Conservation (phyloP, 345 rosid genomes). For the Eucalyptus urophylla region DNA sequence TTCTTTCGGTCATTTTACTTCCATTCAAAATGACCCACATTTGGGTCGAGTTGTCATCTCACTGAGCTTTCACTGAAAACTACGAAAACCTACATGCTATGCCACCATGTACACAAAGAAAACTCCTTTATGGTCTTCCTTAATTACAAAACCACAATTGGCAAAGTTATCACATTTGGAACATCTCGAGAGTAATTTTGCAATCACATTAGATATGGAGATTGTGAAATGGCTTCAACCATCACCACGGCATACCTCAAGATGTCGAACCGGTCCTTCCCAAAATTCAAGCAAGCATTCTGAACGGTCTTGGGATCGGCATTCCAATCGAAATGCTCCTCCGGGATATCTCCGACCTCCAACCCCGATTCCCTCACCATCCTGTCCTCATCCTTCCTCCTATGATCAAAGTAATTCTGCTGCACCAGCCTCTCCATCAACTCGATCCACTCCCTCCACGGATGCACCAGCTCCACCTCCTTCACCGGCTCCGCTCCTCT, state of each 20-base stretch:
- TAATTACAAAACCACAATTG: background rate
- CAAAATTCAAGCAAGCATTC: constrained; percentile 78
- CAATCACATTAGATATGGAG: background rate
- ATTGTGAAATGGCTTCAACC: background rate
- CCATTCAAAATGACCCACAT: background rate
- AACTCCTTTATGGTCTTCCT: background rate
- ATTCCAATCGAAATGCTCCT: constrained; percentile 31
- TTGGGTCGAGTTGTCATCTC: background rate
- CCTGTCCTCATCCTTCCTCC: constrained; percentile 56
- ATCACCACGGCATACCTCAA: constrained; percentile 43
- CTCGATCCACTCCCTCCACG: constrained; percentile 99
- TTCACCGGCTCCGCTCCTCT: background rate
- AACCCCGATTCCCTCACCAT: constrained; percentile 50
- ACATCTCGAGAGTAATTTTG: background rate
- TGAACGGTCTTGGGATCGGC: constrained; percentile 70
- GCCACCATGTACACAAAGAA: background rate
- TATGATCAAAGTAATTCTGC: constrained; percentile 89
- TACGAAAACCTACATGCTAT: background rate
- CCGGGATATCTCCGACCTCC: constrained; percentile 17
- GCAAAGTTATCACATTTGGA: background rate
- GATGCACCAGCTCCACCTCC: constrained; percentile 53
- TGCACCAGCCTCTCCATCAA: constrained; percentile 75
- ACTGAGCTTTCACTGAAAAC: background rate
- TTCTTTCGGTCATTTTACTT: background rate
- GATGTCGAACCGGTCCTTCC: constrained; percentile 95